Conservation (phyloP, 2,329 filamentous ascomycete species). For the Colletotrichum navitas region DNA sequence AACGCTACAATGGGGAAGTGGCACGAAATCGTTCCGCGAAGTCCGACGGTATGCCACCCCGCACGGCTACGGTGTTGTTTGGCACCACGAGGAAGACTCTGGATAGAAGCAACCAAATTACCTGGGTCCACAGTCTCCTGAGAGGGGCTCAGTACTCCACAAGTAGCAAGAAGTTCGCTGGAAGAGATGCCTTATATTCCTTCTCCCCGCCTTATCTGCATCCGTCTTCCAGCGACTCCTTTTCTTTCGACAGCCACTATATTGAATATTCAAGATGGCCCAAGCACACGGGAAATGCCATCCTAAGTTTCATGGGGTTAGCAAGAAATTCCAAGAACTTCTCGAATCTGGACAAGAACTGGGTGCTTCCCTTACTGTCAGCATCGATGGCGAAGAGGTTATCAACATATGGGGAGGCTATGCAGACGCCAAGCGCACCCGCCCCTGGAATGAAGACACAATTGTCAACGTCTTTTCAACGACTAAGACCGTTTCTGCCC, state of each 20-base stretch:
- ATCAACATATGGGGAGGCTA: slow-evolving; percentile 61
- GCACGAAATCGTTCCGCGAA: neutral
- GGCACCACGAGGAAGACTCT: neutral
- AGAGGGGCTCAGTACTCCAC: neutral
- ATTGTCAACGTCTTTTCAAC: slow-evolving; percentile 56
- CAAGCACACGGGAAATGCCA: slow-evolving; percentile 53
- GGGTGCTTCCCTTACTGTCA: slow-evolving; percentile 59
- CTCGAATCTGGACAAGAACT: slow-evolving; percentile 56
- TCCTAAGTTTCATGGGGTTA: slow-evolving; percentile 52
- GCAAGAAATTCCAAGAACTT: slow-evolving; percentile 50
- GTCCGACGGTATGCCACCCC: neutral
- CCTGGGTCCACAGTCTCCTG: neutral
- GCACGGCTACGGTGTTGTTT: neutral
- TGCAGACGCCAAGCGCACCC: slow-evolving; percentile 47
- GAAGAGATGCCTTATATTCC: neutral
- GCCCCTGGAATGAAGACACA: slow-evolving; percentile 56
- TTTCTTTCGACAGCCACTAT: neutral
- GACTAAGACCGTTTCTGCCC: slow-evolving; percentile 54
- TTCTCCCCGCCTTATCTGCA: neutral
- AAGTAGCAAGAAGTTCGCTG: neutral
- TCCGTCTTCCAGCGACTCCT: neutral
- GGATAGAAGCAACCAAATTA: neutral
- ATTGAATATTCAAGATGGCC: slow-evolving; percentile 35
- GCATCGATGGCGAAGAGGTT: slow-evolving; percentile 55
- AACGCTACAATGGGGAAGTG: slow-evolving; percentile 1